phyloP scores from a whole-genome alignment of 805 yeast species.

The Nakazawaea anatomiae region DNA sequence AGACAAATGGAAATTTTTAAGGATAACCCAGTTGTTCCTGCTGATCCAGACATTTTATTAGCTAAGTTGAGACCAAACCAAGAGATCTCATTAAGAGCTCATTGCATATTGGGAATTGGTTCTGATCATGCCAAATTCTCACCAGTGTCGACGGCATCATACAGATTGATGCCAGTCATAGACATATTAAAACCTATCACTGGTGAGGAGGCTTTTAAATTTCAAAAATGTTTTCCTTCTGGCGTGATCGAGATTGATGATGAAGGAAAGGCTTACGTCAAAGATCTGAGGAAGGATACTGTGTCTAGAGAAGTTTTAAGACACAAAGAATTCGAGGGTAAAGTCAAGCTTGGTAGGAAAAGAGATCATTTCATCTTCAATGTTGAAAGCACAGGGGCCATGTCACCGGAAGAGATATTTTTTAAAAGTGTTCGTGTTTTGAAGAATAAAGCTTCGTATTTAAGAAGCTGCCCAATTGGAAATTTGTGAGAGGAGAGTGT shows the following conservation, averaged over 20 bases:
- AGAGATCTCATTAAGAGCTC: conserved; percentile 85
- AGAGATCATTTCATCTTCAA: conserved; percentile 93
- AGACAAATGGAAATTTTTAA: conserved; percentile 70
- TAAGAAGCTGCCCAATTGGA: conserved; percentile 73
- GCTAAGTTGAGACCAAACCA: conserved; percentile 97
- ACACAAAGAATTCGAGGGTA: conserved; percentile 84
- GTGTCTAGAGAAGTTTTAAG: conserved; percentile 95
- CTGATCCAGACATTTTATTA: conserved; percentile 83
- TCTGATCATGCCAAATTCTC: conserved; percentile 96
- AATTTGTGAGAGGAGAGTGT: conserved; percentile 16
- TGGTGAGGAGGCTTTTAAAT: conserved; percentile 71
- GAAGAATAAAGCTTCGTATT: conserved; percentile 76
- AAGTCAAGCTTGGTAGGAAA: conserved; percentile 85
- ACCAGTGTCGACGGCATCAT: conserved; percentile 95
- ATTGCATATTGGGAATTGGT: conserved; percentile 88
- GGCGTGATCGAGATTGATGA: conserved; percentile 82
- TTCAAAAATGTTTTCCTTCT: conserved; percentile 86
- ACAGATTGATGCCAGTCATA: conserved; percentile 85
- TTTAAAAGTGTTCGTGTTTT: conserved; percentile 83
- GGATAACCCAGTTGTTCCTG: conserved; percentile 60
- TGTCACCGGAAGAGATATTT: conserved; percentile 95
- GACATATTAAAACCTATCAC: conserved; percentile 67
- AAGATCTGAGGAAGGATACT: conserved; percentile 91
- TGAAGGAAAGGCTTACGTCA: conserved; percentile 67
- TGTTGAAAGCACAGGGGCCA: conserved; percentile 93